Evolutionary conservation across 2,329 filamentous ascomycete species (phyloP), one percentile per base, ranked within the genome.

Genomic region (Penicillium sp.): DNA sequence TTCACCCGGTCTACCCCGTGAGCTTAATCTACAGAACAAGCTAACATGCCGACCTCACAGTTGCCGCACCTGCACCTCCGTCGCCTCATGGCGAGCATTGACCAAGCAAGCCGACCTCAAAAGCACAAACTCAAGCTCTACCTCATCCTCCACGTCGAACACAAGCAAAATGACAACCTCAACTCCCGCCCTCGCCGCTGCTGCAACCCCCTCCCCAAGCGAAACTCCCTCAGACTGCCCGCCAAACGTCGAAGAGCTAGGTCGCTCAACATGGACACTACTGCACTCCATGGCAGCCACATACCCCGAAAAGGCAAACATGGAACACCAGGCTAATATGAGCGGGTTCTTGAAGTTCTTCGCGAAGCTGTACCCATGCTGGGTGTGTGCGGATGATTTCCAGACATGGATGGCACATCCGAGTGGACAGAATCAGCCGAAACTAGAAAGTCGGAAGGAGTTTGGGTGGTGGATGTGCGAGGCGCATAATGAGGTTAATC

Each of bases 311-410:
- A 75, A 72, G 8, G 91, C 94, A 0, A 84, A 87, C 0, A 73
- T 79, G 0, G 74, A 79, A 10, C 85, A 96, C 66, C 91, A 97
- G 72, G 78, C 79, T 31, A 89, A 97, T 66, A 88, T 95, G 65
- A 81, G 81, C 55, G 82, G 84, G 50, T 97, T 99, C 76, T 82
- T 99, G 66, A 78, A 80, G 25, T 81, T 92, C 2, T 96, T 99
- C 73, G 87, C 90, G 27, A 89, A 88, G 65, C 76, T 97, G 21
- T 99, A 99, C 71, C 94, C 94, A 4, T 99, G 94, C 79, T 96
- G 92, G 91, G 84, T 89, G 3, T 99, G 94, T 75, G 94, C 92
- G 34, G 89, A 93, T 59, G 93, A 97, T 71, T 97, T 99, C 74
- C 88, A 88, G 73, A 73, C 73, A 0, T 97, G 93, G 82, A 87